Conservation (phyloP, 2,329 filamentous ascomycete species). For the Chrysoporthe deuterocubensis region DNA sequence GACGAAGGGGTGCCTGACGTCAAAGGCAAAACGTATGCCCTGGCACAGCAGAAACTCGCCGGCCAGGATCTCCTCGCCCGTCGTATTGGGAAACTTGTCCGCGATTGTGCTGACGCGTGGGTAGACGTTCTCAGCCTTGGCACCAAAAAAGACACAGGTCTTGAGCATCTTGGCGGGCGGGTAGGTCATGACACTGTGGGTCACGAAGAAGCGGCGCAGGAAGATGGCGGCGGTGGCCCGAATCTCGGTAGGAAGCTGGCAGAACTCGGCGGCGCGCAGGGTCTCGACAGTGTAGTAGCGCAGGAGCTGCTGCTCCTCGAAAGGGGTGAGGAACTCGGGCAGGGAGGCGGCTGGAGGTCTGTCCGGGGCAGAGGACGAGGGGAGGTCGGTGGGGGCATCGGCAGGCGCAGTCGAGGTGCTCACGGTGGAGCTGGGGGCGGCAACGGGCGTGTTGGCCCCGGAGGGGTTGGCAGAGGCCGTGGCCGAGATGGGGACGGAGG, state of each 20-base stretch:
- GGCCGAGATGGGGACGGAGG: constrained; percentile 44
- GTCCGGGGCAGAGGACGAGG: constrained; percentile 1
- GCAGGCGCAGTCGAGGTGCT: constrained; percentile 33
- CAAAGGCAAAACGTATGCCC: constrained; percentile 89
- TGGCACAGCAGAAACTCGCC: constrained; percentile 94
- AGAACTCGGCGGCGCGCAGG: constrained; percentile 59
- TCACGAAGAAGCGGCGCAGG: constrained; percentile 91
- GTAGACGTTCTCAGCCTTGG: constrained; percentile 88
- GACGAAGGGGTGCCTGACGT: constrained; percentile 88
- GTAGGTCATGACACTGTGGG: constrained; percentile 96
- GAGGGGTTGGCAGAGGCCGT: constrained; percentile 37
- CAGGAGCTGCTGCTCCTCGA: constrained; percentile 82
- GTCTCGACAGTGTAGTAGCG: constrained; percentile 72
- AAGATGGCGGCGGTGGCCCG: constrained; percentile 84
- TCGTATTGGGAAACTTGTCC: constrained; percentile 70
- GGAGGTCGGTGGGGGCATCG: constrained; percentile 22
- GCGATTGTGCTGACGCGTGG: constrained; percentile 66
- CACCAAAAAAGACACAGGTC: constrained; percentile 89
- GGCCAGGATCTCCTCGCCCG: constrained; percentile 80
- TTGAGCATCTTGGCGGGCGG: constrained; percentile 87
- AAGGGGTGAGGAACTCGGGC: constrained; percentile 79
- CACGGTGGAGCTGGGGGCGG: constrained; percentile 29
- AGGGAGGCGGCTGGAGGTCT: constrained; percentile 43
- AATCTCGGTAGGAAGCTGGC: constrained; percentile 55
- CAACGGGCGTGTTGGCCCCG: constrained; percentile 38